A percentile compares a stretch with the other conserved stretches of the same genome.
Conservation (phyloP, 495 filamentous ascomycete genomes). For the Trichoderma asperelloides region DNA sequence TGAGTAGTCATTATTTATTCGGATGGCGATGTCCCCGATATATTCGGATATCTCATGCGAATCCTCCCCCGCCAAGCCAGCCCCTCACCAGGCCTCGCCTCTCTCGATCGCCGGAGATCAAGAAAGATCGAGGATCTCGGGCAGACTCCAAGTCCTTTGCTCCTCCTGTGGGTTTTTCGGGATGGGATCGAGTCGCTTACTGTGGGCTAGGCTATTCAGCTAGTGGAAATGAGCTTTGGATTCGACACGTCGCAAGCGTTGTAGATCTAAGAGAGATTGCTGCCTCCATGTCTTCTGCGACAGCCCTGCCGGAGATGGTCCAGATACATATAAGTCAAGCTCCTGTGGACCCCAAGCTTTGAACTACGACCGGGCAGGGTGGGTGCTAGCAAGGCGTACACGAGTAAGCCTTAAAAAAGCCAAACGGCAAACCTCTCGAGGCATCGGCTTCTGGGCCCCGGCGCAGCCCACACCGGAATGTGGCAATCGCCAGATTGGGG, state of each 20-base stretch:
- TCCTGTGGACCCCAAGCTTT: slow-evolving; percentile 3
- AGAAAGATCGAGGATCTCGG: not conserved
- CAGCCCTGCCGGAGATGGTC: not conserved
- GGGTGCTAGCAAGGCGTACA: not conserved
- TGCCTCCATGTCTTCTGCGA: not conserved
- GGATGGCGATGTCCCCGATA: too few relatives aligned
- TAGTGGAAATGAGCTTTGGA: not conserved
- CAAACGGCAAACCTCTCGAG: not conserved
- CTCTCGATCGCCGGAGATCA: not conserved
- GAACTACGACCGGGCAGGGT: not conserved
- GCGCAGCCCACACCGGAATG: not conserved
- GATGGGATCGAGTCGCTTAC: not conserved
- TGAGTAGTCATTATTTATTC: too few relatives aligned
- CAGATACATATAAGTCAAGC: not conserved
- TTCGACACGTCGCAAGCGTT: not conserved
- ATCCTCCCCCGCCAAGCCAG: not conserved
- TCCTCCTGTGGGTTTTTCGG: not conserved
- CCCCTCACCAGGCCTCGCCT: not conserved
- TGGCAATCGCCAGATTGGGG: not conserved
- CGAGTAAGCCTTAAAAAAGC: not conserved
- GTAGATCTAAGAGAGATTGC: not conserved
- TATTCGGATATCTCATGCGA: not conserved
- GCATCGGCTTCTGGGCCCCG: not conserved
- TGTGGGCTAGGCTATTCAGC: not conserved
- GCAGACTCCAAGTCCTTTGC: not conserved